Evolutionary conservation across 1,284 basidiomycete species (phyloP), one percentile per base, ranked within the genome.

Genomic region (Fomitopsis schrenkii): DNA sequence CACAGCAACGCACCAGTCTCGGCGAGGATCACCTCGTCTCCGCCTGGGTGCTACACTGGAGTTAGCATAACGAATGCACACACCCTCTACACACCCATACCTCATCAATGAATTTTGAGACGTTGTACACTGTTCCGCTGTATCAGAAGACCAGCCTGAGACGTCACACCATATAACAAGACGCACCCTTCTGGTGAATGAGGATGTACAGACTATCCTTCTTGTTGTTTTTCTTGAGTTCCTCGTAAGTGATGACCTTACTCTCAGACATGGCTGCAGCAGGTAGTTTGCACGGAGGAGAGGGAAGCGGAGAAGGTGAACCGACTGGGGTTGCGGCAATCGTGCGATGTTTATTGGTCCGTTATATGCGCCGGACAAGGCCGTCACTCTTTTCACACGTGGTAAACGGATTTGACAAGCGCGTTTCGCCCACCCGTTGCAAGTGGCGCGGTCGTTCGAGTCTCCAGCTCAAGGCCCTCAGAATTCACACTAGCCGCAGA

Each of bases 71-170:
- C 9, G 2, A 46, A 8, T 19, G 50, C 41, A 19, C 22, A 56
- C 12, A 58, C 60, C 35, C 15, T 33, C 5, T 9, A 40, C 10
- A 28, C 22, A 22, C 14, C 75, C 81, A 65, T 76, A 96, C 94
- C 90, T 99, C 97, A 78, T 98, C 95, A 70, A 97, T 81, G 86
- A 99, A 99, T 74, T 91, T 90, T 59, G 95, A 89, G 68, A 91
- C 90, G 77, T 97, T 86, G 83, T 99, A 99, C 62, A 99, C 97
- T 97, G 75, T 9, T 62, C 52, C 60, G 61, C 58, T 64, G 69
- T 15, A 60, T 73, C 72, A 77, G 78, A 75, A 74, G 75, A 61
- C 67, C 61, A 64, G 41, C 30, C 28, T 26, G 57, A 42, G 58
- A 48, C 15, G 35, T 36, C 48, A 50, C 48, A 50, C 30, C 57